Evolutionary conservation across 2,329 filamentous ascomycete species (phyloP), one percentile per base, ranked within the genome.

Genomic region (Phaeosphaeriaceae sp.): DNA sequence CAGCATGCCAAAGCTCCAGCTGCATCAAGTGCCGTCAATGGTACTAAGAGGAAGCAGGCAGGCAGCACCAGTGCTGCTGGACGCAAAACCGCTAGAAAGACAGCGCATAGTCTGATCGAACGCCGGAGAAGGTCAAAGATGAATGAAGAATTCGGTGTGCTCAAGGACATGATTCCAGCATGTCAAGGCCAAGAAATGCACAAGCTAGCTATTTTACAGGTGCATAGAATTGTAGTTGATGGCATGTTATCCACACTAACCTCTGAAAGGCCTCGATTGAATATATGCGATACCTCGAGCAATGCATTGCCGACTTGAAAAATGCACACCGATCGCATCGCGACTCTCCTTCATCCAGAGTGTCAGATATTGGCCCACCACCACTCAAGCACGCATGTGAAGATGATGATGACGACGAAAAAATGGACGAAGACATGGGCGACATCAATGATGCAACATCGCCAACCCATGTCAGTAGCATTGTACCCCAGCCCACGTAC

Each of bases 151-250:
- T 97, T 97, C 76, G 89, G 86, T 2, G 88, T 95, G 13, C 77
- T 97, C 58, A 97, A 97, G 76, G 84, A 88, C 64, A 92, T 99
- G 89, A 95, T 97, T 48, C 94, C 94, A 0, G 93, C 94, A 2
- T 97, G 94, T 73, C 86, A 84, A n/a, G 92, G 92, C 6, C 84
- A 87, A 60, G 93, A 97, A 67, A 97, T 97, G 94, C 94, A 97
- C 74, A 99, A 99, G 76, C 78, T 97, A 48, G 92, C 92, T 13
- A 97, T 97, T 61, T 77, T 97, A 42, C 92, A 97, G 84, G 92
- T 95, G 72, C 57, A 56, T 16, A 3, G n/a, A 5, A 32, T n/a
- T 6, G 29, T 15, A 7, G 12, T 13, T 9, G 4, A 9, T 15
- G 13, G 28, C 20, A 30, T 37, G 11, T 40, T 28, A 20, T 5